phyloP scores from a whole-genome alignment of 768 basidiomycete species.

The Lactarius tabidus region DNA sequence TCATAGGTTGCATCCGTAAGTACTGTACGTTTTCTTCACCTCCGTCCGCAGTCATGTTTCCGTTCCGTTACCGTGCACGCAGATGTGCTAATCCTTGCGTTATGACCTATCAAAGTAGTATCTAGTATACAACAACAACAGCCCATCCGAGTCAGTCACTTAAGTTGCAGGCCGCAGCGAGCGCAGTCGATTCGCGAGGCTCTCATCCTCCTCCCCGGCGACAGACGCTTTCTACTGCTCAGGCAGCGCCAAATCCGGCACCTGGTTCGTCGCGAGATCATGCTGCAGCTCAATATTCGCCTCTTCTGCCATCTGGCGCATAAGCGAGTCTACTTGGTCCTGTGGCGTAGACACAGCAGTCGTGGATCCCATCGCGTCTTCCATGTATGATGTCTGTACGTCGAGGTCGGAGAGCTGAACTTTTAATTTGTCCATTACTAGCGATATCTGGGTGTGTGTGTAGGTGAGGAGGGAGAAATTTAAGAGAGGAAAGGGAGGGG shows the following conservation, averaged over 20 bases:
- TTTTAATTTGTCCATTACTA: constrained; percentile 99
- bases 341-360: constrained; percentile 93
- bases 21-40: background rate
- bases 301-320: constrained; percentile 95
- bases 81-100: background rate
- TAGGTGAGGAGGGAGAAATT: background rate
- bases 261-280: constrained; percentile 69
- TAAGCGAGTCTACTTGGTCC: constrained; percentile 90
- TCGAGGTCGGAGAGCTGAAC: constrained; percentile 93
- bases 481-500: background rate
- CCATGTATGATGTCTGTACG: constrained; percentile 98
- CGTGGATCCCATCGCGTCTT: constrained; percentile 90
- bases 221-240: constrained; percentile 40
- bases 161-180: constrained; percentile 79
- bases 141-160: background rate
- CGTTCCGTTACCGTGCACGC: background rate
- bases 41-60: background rate
- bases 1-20: background rate
- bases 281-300: constrained; percentile 94
- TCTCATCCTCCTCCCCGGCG: constrained; percentile 72
- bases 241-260: constrained; percentile 52
- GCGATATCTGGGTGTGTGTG: constrained; percentile 64
- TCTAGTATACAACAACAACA: background rate
- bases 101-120: background rate
- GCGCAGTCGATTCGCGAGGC: constrained; percentile 81